These are phyloP conservation scores for Populus hybrid DNA, from an alignment of 441 rosid genomes.

Conservation along the genomic window DNA sequence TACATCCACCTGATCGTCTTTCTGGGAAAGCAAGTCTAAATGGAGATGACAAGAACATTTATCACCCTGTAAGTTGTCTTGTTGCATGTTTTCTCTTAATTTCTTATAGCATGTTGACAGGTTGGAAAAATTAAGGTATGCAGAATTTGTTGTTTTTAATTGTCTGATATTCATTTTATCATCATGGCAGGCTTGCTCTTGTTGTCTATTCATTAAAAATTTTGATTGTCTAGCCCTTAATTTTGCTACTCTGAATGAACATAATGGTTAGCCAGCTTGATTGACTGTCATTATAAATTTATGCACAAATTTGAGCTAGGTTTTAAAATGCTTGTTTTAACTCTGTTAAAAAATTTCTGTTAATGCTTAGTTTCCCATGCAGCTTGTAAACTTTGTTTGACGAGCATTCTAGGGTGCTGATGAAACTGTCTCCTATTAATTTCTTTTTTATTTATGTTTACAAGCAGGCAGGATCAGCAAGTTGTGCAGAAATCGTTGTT, in stretches of 20 bases:
- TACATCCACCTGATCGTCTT: slow-evolving; percentile 43
- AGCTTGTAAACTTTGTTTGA: not conserved
- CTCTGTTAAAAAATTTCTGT: not conserved
- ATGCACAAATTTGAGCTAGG: not conserved
- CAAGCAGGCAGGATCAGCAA: not conserved
- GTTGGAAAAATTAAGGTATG: slow-evolving; percentile 2
- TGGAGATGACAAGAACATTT: slow-evolving; percentile 58
- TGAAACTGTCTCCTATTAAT: not conserved
- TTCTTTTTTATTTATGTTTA: not conserved
- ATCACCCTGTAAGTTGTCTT: slow-evolving; percentile 54
- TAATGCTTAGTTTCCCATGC: not conserved
- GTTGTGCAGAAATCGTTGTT: not conserved
- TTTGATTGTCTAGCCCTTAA: not conserved
- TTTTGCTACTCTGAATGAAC: not conserved
- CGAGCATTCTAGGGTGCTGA: not conserved
- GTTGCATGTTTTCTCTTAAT: not conserved
- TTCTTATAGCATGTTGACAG: slow-evolving; percentile 8
- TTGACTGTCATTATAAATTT: not conserved
- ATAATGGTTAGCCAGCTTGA: not conserved
- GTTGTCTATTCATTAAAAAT: not conserved
- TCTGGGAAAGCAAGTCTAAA: slow-evolving; percentile 39
- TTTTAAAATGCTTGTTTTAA: not conserved
- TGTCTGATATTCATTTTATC: not conserved
- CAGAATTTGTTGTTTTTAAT: not conserved
- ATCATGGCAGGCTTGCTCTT: not conserved